Evolutionary conservation across 2,329 filamentous ascomycete genomes (phyloP), one percentile per base, ranked within the genome.

Genomic region (Ophiostoma pallidulum): DNA sequence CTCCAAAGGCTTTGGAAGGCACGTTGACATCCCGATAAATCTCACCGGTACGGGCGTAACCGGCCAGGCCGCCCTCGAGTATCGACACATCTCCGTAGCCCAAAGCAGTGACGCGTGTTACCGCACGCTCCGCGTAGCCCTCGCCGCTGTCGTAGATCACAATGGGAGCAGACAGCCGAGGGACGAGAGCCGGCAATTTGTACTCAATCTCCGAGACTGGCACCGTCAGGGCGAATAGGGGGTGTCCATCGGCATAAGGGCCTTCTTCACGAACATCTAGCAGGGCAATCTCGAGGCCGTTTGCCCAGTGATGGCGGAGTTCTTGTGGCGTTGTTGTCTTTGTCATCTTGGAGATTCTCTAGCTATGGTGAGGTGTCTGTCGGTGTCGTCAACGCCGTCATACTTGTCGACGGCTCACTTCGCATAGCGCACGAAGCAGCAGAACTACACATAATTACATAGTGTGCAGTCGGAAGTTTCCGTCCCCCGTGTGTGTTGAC

Each of bases 1-100:
- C 47, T 12, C 47, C 47, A 41, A 49, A 49, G 4, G 41, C 47
- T 29, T 49, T 49, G 41, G 47, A 49, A 22, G 47, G 41, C 36
- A 41, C 41, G 16, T 49, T 49, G 35, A 49, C 47, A 31, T 49
- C 47, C 18, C 47, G 41, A 41, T 49, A 49, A 14, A 49, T 7
- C 36, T 49, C 47, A 24, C 47, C 47, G 12, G 41, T 36, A 18
- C 37, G 29, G 2, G 41, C 20, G 29, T 49, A 49, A 9, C 41
- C 47, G 13, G 47, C 31, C 16, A 49, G 31, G 3, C 47, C 47
- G 14, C 47, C 47, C 4, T 35, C 41, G 1, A 49, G 18, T 3
- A 49, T 14, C 1, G 28, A 36, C 22, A 49, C 41, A 16, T 49
- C 31, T 0, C 6, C 22, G 31, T 49, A 49, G 29, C 47, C 47